Evolutionary conservation across 2,329 filamentous ascomycete species (phyloP).

Genomic region (Ceratocystis eucalypticola): DNA sequence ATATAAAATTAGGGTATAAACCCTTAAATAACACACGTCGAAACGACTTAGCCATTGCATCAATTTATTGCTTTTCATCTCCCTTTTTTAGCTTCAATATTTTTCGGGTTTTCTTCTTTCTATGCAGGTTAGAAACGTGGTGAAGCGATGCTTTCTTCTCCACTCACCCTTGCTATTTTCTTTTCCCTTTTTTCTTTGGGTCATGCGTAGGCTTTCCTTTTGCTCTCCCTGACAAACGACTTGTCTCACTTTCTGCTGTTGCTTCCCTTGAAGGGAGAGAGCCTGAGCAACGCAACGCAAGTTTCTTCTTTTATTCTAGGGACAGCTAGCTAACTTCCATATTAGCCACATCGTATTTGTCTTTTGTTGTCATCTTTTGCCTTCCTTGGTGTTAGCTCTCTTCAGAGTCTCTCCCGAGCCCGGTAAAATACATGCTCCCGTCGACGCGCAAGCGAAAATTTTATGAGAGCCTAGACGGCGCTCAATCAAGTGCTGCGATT

Average conservation of each 20-base stretch:
- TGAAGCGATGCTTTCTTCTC: neutral
- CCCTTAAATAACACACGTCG: neutral
- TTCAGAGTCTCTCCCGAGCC: neutral
- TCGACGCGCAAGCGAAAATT: neutral
- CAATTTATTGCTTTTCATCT: slow-evolving; percentile 12
- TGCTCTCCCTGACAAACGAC: neutral
- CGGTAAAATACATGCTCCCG: neutral
- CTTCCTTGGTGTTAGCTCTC: neutral
- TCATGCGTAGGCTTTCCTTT: neutral
- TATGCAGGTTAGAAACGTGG: neutral
- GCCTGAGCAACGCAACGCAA: neutral
- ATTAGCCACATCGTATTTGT: neutral
- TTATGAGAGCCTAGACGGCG: neutral
- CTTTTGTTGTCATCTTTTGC: neutral
- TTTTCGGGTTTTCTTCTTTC: neutral
- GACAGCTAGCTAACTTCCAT: neutral
- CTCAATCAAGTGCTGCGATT: neutral
- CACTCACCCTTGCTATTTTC: neutral
- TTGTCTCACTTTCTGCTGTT: neutral
- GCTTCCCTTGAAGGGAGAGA: slow-evolving; percentile 2
- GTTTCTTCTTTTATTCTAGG: neutral
- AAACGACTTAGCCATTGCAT: neutral
- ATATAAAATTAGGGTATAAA: neutral
- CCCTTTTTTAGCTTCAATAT: neutral
- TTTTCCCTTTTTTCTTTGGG: slow-evolving; percentile 4